Evolutionary conservation across 192 early-diverging fungal species (phyloP), one percentile per base, ranked within the genome.

Genomic region (Backusella luteola): DNA sequence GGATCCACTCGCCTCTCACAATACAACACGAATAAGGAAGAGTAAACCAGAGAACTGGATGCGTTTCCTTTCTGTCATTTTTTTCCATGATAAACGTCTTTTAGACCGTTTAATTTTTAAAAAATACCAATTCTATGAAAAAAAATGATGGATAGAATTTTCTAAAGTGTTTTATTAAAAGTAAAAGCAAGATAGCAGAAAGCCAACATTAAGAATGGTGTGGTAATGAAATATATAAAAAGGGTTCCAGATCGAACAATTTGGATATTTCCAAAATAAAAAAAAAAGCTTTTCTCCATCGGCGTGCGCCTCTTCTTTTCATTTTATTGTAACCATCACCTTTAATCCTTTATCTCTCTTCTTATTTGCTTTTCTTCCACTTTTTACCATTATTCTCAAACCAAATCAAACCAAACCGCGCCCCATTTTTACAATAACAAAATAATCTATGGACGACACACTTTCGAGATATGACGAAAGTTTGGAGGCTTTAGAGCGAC

Each of bases 381-480:
- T 34, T 56, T 52, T 36, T 76, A 68, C 44, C n/a, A 19, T 49
- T 49, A 35, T 23, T 36, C n/a, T 26, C 56, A 63, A 63, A 29
- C 26, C n/a, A 29, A 63, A 29, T 12, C n/a, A 29, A 29, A 4
- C 7, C 56, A 63, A 63, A 29, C 26, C 7, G 14, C 11, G 1
- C 2, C 6, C 23, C 29, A 29, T 63, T 63, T 26, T 36, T 67
- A 26, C 36, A 38, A 56, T 38, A 26, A 14, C 52, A 19, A 36
- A 36, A 59, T 71, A 36, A 59, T 36, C 21, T 66, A 71, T 77
- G 49, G 49, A 72, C 29, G 52, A 71, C 17, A 41, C 76, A n/a
- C 26, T 77, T 19, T 63, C 66, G 34, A 70, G 77, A 21, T 83
- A 83, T 77, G 81, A 83, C 23, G 52, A 79, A 63, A 75, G 73